A percentile compares a stretch with the other conserved stretches of the same genome.
These are phyloP conservation scores for Ilex aquifolium DNA, from an alignment of 257 asterid species.

Conservation along the genomic window DNA sequence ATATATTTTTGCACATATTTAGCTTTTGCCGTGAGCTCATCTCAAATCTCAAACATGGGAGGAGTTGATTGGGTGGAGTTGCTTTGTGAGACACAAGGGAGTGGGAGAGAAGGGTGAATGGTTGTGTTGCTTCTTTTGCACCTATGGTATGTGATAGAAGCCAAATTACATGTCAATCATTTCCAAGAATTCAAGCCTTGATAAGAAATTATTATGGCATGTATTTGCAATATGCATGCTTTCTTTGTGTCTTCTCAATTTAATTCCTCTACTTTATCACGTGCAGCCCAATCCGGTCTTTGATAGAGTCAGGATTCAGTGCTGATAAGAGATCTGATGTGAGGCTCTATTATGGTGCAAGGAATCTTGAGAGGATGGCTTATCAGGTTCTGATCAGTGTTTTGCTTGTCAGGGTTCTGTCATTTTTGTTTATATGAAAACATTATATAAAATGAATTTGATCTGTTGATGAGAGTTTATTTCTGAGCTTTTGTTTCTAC, in stretches of 20 bases:
- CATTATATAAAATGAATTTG: not conserved
- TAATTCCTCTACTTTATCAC: conserved; percentile 4
- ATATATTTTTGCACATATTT: no score
- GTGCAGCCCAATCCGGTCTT: conserved; percentile 81
- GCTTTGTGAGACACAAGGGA: no score
- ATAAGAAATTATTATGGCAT: no score
- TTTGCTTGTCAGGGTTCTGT: not conserved
- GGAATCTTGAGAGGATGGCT: conserved; percentile 80
- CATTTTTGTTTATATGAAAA: not conserved
- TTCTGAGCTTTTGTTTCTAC: conserved; percentile 1
- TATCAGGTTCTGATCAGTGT: conserved; percentile 43
- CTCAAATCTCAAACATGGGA: no score
- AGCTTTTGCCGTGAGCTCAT: no score
- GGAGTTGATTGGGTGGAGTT: no score
- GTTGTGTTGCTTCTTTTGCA: no score
- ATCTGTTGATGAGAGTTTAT: not conserved
- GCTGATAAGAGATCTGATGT: conserved; percentile 77
- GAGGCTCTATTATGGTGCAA: conserved; percentile 90
- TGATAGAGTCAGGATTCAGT: conserved; percentile 73
- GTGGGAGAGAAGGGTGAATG: no score
- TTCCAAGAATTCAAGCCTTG: no score
- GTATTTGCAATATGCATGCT: not conserved
- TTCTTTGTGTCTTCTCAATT: not conserved
- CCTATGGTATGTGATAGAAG: no score
- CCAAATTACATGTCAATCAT: no score